These are phyloP conservation scores for Lactarius psammicola DNA, from an alignment of 768 basidiomycete genomes.

Conservation along the genomic window DNA sequence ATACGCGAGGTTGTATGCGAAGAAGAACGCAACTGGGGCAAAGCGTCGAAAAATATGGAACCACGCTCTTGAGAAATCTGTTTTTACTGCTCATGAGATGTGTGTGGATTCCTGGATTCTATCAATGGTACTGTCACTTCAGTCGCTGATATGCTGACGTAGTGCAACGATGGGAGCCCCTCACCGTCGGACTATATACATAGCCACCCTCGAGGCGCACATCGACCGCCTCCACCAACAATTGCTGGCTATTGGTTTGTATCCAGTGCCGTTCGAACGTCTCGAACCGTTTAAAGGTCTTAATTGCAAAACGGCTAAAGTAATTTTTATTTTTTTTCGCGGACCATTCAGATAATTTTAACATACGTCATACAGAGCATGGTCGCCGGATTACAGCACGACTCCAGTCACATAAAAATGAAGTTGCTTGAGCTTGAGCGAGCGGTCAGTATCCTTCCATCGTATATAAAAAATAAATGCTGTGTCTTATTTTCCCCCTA, in stretches of 20 bases:
- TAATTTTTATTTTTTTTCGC: slow-evolving; percentile 32
- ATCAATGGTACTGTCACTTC: slow-evolving; percentile 1
- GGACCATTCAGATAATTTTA: neutral
- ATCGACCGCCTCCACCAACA: slow-evolving; percentile 66
- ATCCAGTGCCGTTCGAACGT: slow-evolving; percentile 54
- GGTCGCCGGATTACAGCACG: slow-evolving; percentile 68
- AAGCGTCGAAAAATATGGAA: slow-evolving; percentile 78
- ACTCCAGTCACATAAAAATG: slow-evolving; percentile 55
- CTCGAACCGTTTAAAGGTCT: slow-evolving; percentile 65
- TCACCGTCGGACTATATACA: slow-evolving; percentile 66
- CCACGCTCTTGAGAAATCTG: slow-evolving; percentile 68
- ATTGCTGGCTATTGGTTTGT: slow-evolving; percentile 51
- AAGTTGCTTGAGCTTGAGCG: slow-evolving; percentile 69
- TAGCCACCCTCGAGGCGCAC: slow-evolving; percentile 69
- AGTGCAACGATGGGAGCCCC: slow-evolving; percentile 68
- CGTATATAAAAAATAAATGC: neutral
- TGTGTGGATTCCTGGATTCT: slow-evolving; percentile 37
- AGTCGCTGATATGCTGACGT: neutral
- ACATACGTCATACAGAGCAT: slow-evolving; percentile 52
- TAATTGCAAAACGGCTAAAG: slow-evolving; percentile 78
- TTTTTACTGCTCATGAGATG: slow-evolving; percentile 69
- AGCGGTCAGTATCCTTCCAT: slow-evolving; percentile 46
- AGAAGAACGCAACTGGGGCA: slow-evolving; percentile 49
- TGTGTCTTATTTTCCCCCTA: slow-evolving; percentile 2
- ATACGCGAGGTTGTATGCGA: slow-evolving; percentile 66